Evolutionary conservation across 2,329 filamentous ascomycete genomes (phyloP).

Genomic region (Fusarium bulbicola): DNA sequence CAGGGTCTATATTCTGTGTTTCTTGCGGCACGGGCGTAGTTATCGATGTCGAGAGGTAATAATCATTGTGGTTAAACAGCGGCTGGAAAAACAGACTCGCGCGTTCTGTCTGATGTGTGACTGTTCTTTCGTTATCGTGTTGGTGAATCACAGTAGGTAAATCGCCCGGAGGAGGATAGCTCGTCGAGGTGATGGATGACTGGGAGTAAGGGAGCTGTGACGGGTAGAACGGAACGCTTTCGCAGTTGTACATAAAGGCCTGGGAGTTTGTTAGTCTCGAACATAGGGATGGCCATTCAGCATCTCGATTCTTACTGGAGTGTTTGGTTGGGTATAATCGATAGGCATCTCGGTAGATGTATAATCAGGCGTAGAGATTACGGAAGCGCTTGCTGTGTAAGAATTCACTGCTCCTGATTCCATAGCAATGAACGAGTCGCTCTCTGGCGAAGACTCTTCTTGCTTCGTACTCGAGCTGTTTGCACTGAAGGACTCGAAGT

Average conservation of each 20-base stretch:
- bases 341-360: neutral
- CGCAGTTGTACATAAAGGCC: fast-evolving
- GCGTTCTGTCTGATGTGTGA: fast-evolving
- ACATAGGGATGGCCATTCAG: fast-evolving
- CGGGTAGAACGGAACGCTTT: fast-evolving
- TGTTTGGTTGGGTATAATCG: neutral
- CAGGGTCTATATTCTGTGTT: fast-evolving
- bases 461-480: neutral
- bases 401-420: fast-evolving
- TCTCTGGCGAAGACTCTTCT: neutral
- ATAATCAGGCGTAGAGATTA: fast-evolving
- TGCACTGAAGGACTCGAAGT: neutral
- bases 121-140: fast-evolving
- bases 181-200: fast-evolving
- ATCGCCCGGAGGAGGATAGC: fast-evolving
- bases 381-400: fast-evolving
- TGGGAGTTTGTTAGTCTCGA: neutral
- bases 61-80: neutral
- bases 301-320: neutral
- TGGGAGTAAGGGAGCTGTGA: neutral
- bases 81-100: neutral
- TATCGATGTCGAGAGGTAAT: neutral
- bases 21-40: fast-evolving
- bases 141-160: fast-evolving
- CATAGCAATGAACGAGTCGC: fast-evolving